Conservation (phyloP, 306 rosid species). For the Cucumis cinereus region DNA sequence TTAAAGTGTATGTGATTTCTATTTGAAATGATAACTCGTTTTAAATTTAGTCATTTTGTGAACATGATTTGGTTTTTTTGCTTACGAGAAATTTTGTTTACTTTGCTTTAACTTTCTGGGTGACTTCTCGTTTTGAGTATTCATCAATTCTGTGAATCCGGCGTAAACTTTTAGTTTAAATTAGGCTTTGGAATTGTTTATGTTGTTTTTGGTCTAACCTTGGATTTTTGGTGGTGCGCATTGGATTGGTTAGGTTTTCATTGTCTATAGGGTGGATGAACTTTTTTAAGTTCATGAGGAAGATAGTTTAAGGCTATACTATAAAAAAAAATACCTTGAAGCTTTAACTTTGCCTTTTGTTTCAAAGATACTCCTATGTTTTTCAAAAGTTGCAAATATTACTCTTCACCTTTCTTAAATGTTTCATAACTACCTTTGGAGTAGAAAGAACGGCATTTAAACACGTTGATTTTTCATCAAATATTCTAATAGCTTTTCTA, state of each 20-base stretch:
- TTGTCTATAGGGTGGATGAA: neutral
- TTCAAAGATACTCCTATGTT: neutral
- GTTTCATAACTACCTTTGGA: neutral
- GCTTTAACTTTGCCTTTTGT: neutral
- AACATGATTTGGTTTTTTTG: neutral
- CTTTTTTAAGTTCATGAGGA: neutral
- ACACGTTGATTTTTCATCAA: neutral
- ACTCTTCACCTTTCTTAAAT: neutral
- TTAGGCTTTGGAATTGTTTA: neutral
- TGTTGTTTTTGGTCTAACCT: neutral
- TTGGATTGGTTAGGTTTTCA: neutral
- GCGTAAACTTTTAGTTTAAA: neutral
- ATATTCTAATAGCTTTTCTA: neutral
- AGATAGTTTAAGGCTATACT: neutral
- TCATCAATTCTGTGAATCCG: neutral
- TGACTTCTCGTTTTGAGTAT: neutral
- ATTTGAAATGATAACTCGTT: neutral
- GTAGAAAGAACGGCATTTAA: neutral
- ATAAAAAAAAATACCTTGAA: too few relatives aligned
- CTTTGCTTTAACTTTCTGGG: neutral
- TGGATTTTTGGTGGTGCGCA: neutral
- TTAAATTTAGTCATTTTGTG: neutral
- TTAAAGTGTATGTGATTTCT: slow-evolving; percentile 47
- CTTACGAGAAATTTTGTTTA: neutral
- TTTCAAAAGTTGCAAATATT: neutral